Evolutionary conservation across 2,329 filamentous ascomycete genomes (phyloP), one percentile per base, ranked within the genome.

Genomic region (Penicillium sp.): DNA sequence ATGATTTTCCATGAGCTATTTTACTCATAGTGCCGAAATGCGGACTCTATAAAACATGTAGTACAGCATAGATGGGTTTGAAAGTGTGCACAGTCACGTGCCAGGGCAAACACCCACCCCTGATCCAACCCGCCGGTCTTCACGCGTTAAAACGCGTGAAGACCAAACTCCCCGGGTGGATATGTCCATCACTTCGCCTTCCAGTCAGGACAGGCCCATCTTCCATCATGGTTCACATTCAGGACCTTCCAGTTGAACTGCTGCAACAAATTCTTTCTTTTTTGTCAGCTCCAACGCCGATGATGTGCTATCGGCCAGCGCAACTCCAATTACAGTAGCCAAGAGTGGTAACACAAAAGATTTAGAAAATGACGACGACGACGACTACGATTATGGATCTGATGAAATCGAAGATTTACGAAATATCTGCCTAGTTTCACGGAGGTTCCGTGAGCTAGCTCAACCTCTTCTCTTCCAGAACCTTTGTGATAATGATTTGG

Each of bases 391-490:
- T 11, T 14, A 40, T 10, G 41, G 43, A 23, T n/a, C 7, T 3
- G 39, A 56, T 16, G 32, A 34, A 1, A 13, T 13, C n/a, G 30
- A 53, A 2, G 29, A 19, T 42, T 30, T 67, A 27, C 39, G 34
- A 41, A 58, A 57, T 30, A 10, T 57, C 9, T 67, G 64, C 18
- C 48, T 66, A 19, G 64, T 67, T 16, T 66, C 58, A 6, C 59
- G 40, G 11, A 39, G 40, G 23, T 60, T 64, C 19, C 56, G 64
- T 14, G 56, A 60, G 3, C 27, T 66, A 7, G 59, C 59, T 1
- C 64, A 67, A 36, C 63, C 64, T 40, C 34, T 66, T n/a, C 43
- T 67, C 10, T 66, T 61, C 41, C 42, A 47, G 10, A 10, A 60
- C 5, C 55, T 66, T 23, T 30, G 26, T 18, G 59, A 67, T 32